A percentile compares a stretch with the other conserved stretches of the same genome.
phyloP scores from a whole-genome alignment of 2,329 filamentous ascomycete species.

The Pyricularia sp. region DNA sequence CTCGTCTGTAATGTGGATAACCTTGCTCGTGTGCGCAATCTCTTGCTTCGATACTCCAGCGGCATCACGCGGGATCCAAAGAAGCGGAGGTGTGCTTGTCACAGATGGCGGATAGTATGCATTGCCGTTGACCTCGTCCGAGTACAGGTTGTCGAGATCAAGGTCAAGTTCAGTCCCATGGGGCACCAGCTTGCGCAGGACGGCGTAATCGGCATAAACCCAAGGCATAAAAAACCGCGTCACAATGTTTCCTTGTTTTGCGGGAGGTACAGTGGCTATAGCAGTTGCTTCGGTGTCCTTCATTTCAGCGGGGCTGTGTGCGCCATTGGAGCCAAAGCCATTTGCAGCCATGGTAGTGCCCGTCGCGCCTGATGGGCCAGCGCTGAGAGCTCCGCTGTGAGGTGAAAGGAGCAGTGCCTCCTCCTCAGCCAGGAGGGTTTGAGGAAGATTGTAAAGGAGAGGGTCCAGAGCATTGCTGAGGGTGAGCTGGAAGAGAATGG shows the following conservation, averaged over 20 bases:
- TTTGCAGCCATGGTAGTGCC: constrained; percentile 11
- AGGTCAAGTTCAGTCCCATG: constrained; percentile 31
- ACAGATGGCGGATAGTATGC: constrained; percentile 67
- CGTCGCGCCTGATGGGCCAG: constrained; percentile 5
- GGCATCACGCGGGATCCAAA: constrained; percentile 77
- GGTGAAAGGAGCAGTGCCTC: constrained; percentile 13
- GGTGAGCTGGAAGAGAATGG: constrained; percentile 60
- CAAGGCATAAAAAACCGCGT: constrained; percentile 66
- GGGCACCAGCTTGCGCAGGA: constrained; percentile 58
- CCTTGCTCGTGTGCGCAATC: constrained; percentile 54
- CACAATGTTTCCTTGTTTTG: constrained; percentile 43
- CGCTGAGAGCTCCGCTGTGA: constrained; percentile 6
- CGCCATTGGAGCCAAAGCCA: constrained; percentile 1
- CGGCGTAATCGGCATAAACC: constrained; percentile 58
- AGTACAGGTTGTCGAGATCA: constrained; percentile 41
- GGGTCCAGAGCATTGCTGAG: constrained; percentile 63
- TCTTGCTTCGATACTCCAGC: constrained; percentile 68
- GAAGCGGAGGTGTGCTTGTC: constrained; percentile 44
- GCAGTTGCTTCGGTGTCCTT: constrained; percentile 15
- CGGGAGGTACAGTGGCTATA: neutral
- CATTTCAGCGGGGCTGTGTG: constrained; percentile 6
- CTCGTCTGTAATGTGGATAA: constrained; percentile 71
- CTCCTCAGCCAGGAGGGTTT: constrained; percentile 46
- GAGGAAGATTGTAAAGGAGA: constrained; percentile 65
- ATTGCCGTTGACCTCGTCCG: constrained; percentile 45